Base-by-base conservation (phyloP, 192 early-diverging fungal species). In the Rhizophagus prolifer region DNA sequence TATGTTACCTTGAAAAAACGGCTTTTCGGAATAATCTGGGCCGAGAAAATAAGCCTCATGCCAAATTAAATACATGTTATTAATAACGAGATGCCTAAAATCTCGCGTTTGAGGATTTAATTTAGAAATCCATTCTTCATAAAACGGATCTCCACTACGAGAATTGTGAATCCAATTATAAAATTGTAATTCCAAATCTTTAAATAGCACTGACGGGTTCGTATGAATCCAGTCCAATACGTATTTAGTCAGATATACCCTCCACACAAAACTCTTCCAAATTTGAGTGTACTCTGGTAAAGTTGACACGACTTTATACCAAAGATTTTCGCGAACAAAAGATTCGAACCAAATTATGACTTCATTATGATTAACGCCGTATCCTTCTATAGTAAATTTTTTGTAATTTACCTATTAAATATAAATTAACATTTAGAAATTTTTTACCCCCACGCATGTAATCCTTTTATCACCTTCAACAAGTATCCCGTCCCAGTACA, bases 1-100 rank as follows among this genome's bases (percentile, higher is more conserved):
- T 44, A 36, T 38, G 34, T 58, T 72, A 72, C 70, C 70, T 34
- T 47, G 30, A 36, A 72, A 72, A 28, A 72, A 72, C 58, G 23
- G 23, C 6, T 26, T 26, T 9, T 50, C 6, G 4, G 54, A 47
- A 72, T 72, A 72, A 72, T 72, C 70, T 21, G 46, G 10, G 4
- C 70, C 72, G 6, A 75, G 62, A 46, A 44, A 65, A 5, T 50
- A 47, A 3, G 74, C 74, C 65, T 75, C 31, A 34, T 63, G 58
- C 60, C 62, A 65, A 13, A 75, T 30, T 16, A 75, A 65, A 31
- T 54, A 23, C 12, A 58, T 61, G 28, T 58, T 60, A 21, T 59
- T 75, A 13, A 34, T 31, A 21, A 75, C 62, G 28, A 75, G 62
- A 47, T 23, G n/a, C 8, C 63, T 58, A 23, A 75, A 75, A 50